These are phyloP conservation scores for Scheffersomyces lignosus DNA, from an alignment of 805 yeast genomes.

Conservation along the genomic window DNA sequence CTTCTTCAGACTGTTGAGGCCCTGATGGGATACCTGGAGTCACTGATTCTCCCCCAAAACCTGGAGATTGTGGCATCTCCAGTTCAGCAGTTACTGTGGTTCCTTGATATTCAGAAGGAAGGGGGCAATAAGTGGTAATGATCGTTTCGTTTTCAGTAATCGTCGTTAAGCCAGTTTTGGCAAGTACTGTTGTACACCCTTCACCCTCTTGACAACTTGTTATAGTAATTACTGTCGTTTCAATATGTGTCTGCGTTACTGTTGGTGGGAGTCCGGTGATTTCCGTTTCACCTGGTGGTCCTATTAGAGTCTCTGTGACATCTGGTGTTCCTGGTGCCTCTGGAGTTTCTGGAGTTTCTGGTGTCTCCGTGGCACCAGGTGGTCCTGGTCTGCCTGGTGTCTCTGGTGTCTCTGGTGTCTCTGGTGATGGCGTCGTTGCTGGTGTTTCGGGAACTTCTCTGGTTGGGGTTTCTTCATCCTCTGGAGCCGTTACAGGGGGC, in stretches of 20 bases:
- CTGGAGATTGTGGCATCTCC: too few relatives aligned
- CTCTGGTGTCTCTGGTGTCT: background rate
- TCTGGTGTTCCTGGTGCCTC: background rate
- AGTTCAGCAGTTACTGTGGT: too few relatives aligned
- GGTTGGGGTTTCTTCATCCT: background rate
- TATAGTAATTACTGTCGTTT: conserved; percentile 26
- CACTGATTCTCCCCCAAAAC: conserved; percentile 23
- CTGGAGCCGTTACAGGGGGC: background rate
- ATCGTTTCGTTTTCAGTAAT: conserved; percentile 29
- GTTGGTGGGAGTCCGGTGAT: background rate
- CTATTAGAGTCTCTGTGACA: background rate
- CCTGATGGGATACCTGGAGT: conserved; percentile 6
- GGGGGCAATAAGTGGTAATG: conserved; percentile 38
- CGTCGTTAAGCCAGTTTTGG: conserved; percentile 38
- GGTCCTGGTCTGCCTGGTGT: background rate
- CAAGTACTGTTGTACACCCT: conserved; percentile 23
- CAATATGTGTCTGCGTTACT: conserved; percentile 2
- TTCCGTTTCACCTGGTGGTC: background rate
- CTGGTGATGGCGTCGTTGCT: background rate
- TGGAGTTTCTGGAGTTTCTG: background rate
- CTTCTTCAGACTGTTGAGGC: too few relatives aligned
- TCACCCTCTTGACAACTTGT: conserved; percentile 27
- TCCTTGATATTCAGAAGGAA: conserved; percentile 12
- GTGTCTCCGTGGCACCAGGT: background rate
- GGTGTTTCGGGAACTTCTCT: background rate